These are phyloP conservation scores for Pestalotiopsis sp. DNA, from an alignment of 2,329 filamentous ascomycete genomes.

Conservation along the genomic window DNA sequence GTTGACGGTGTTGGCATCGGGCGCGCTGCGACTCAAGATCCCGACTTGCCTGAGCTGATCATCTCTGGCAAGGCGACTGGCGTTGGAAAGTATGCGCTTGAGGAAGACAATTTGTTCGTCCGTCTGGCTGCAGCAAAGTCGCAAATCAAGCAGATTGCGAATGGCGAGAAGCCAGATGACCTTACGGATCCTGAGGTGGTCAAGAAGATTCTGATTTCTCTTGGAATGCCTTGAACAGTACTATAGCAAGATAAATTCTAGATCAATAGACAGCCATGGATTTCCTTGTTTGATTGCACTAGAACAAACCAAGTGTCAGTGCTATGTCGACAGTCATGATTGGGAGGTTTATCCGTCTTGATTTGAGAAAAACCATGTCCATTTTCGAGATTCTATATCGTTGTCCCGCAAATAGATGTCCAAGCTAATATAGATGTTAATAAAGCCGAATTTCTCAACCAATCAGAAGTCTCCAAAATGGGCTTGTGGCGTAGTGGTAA, in stretches of 20 bases:
- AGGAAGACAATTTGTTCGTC: constrained; percentile 50
- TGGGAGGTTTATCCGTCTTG: too few species aligned
- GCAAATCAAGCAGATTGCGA: constrained; percentile 43
- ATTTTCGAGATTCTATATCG: too few species aligned
- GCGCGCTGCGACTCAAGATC: constrained; percentile 54
- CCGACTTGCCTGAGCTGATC: constrained; percentile 44
- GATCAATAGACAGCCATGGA: background rate
- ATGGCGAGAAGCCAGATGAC: constrained; percentile 31
- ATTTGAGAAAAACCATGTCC: too few species aligned
- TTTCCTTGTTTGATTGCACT: background rate
- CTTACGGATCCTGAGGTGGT: constrained; percentile 42
- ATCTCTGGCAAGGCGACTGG: constrained; percentile 49
- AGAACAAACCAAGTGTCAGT: too few species aligned
- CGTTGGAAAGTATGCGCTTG: constrained; percentile 47
- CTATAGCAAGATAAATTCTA: background rate
- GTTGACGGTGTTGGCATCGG: constrained; percentile 61
- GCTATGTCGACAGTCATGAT: too few species aligned
- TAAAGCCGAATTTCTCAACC: background rate
- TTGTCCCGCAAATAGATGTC: background rate
- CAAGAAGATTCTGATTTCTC: constrained; percentile 3
- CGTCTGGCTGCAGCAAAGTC: constrained; percentile 46
- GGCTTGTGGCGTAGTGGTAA: constrained; percentile 2
- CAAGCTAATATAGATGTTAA: background rate
- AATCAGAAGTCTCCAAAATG: background rate
- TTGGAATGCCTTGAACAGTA: background rate